Evolutionary conservation across 257 asterid species (phyloP).

Genomic region (Lantana camara): DNA sequence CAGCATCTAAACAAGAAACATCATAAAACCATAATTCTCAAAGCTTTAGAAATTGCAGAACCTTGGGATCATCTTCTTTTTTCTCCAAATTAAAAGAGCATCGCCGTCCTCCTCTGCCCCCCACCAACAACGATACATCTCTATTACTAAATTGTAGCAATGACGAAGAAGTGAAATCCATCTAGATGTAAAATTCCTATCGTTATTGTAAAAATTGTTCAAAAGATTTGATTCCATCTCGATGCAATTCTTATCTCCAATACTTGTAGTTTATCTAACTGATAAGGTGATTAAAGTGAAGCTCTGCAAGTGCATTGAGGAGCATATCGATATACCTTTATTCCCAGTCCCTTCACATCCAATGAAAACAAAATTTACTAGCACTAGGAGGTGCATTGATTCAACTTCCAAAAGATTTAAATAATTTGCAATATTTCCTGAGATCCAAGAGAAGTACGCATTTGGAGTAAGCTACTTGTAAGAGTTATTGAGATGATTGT

Average conservation of each 20-base stretch:
- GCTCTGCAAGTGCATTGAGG: neutral
- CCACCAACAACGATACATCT: constrained; percentile 32
- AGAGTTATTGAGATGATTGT: no score
- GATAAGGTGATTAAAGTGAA: constrained; percentile 12
- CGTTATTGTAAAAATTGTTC: no score
- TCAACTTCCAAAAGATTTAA: constrained; percentile 93
- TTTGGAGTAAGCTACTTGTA: constrained; percentile 14
- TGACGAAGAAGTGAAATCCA: constrained; percentile 64
- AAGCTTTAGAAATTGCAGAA: neutral
- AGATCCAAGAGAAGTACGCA: constrained; percentile 33
- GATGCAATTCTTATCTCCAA: no score
- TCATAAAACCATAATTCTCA: neutral
- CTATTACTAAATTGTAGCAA: constrained; percentile 32
- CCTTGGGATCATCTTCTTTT: constrained; percentile 79
- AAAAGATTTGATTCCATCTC: no score
- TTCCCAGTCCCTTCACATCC: constrained; percentile 98
- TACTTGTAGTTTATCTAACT: no score
- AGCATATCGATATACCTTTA: constrained; percentile 56
- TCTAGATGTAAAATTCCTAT: no score
- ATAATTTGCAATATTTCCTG: constrained; percentile 85
- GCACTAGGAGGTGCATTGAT: constrained; percentile 85
- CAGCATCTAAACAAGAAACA: neutral
- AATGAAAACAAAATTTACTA: constrained; percentile 87
- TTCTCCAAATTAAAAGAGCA: constrained; percentile 51
- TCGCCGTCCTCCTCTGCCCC: constrained; percentile 60